Base-by-base conservation (phyloP, 2,329 filamentous ascomycete genomes). In the Penicillium freii region DNA sequence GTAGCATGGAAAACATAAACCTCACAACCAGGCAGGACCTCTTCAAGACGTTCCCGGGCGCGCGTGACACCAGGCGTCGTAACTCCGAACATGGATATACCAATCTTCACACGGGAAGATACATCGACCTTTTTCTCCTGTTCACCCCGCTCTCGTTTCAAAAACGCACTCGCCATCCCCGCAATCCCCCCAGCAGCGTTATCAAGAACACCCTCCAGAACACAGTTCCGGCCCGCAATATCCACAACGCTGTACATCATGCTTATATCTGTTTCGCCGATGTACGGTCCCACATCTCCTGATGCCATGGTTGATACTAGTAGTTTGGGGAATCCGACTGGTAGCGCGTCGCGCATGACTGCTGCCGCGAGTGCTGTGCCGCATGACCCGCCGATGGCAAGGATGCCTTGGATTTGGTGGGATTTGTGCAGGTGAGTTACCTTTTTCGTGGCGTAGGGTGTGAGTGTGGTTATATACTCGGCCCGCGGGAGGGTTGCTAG, bases 161-260 rank as follows among this genome's bases (percentile, higher is more conserved):
- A 65, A 57, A 84, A 84, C 0, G 78, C 72, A 1, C 61, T 58
- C 0, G 84, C 82, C 80, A 88, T 87, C 0, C 81, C 87, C 0
- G 75, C 75, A 38, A 89, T 83, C 0, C 84, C 82, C 0, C 80
- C 82, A 0, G 82, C 86, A 0, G 87, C 87, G 62, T 90, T 90
- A 23, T 75, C 72, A 7, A 90, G 70, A 0, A 90, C 80, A 2
- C 76, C 75, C 7, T 78, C 77, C 15, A 90, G 71, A 3, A 90
- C 74, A 1, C 78, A 72, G 59, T 90, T 90, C 10, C 83, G 69
- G 0, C 88, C 88, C 1, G 87, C 85, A 50, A 90, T 81, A 57
- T 91, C 88, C 15, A 90, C 87, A 1, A 90, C 85, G 17, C 82
- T 86, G 64, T 89, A 87, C 82, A 89, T 87, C 73, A 90, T 80